A percentile compares a stretch with the other conserved stretches of the same genome.
Conservation (phyloP, 495 filamentous ascomycete species). For the Xylaria nigripes region DNA sequence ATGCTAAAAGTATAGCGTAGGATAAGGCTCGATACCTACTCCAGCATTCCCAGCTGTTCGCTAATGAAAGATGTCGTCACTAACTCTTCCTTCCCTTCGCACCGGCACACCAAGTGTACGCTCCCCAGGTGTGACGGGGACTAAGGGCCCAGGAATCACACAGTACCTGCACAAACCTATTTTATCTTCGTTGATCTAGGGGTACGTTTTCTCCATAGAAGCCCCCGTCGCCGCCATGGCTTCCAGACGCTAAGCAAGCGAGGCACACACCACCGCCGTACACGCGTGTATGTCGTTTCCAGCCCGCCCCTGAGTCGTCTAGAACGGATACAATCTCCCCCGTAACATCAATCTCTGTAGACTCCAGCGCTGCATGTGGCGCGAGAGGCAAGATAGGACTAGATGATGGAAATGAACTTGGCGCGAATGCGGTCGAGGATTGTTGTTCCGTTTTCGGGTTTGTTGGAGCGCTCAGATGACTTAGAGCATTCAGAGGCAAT, state of each 20-base stretch:
- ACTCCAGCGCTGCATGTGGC: slow-evolving; percentile 23
- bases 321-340: slow-evolving; percentile 39
- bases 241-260: slow-evolving; percentile 34
- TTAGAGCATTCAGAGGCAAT: slow-evolving; percentile 26
- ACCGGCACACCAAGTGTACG: too few species aligned
- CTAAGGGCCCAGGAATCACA: not conserved
- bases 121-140: not conserved
- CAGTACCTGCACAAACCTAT: not conserved
- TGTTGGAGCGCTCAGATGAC: slow-evolving; percentile 5
- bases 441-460: not conserved
- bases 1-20: not conserved
- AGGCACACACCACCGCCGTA: slow-evolving; percentile 43
- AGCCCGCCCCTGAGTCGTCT: slow-evolving; percentile 37
- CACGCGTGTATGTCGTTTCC: slow-evolving; percentile 43
- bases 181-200: slow-evolving; percentile 36
- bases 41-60: not conserved
- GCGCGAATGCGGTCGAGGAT: slow-evolving; percentile 24
- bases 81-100: too few species aligned
- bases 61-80: slow-evolving; percentile 3
- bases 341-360: slow-evolving; percentile 32
- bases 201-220: slow-evolving; percentile 45
- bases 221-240: slow-evolving; percentile 29
- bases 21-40: not conserved
- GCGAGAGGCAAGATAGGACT: slow-evolving; percentile 31
- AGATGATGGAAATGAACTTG: slow-evolving; percentile 38